Percentiles rank a stretch among this genome's conserved stretches.
Conservation (phyloP, 176 grass and related monocot species). For the Triticum monococcum region DNA sequence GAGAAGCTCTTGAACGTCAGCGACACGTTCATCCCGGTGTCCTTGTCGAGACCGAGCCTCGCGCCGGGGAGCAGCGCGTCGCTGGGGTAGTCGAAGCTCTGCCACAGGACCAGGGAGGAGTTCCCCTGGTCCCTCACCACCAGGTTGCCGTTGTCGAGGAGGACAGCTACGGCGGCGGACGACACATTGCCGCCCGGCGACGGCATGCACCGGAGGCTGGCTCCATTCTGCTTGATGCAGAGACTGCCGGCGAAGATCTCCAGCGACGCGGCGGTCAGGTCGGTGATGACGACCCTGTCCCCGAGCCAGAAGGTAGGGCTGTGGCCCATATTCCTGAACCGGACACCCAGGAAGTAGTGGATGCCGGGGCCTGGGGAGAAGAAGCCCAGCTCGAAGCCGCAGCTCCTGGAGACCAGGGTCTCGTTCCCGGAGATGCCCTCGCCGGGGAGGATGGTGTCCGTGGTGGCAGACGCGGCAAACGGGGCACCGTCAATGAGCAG, state of each 20-base stretch:
- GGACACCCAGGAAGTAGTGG: constrained; percentile 18
- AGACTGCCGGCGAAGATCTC: not conserved
- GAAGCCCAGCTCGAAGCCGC: constrained; percentile 17
- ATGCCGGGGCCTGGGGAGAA: not conserved
- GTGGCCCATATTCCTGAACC: not conserved
- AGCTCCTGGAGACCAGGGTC: constrained; percentile 16
- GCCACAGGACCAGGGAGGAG: constrained; percentile 25
- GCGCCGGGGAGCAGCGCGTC: constrained; percentile 44
- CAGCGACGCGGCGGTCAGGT: constrained; percentile 5
- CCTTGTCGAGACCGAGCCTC: constrained; percentile 32
- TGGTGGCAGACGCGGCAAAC: not conserved
- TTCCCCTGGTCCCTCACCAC: constrained; percentile 22
- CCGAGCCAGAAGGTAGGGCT: constrained; percentile 19
- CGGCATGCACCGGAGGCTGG: not conserved
- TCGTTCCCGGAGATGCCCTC: constrained; percentile 4
- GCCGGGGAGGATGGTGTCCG: constrained; percentile 16
- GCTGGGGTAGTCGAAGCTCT: constrained; percentile 49
- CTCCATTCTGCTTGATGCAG: constrained; percentile 13
- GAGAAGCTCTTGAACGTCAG: not conserved
- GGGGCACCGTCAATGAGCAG: not conserved
- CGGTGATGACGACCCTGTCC: not conserved
- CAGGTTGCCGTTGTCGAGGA: constrained; percentile 38
- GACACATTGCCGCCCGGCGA: not conserved
- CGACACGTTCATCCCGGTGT: constrained; percentile 36
- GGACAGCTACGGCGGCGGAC: not conserved